Conservation (phyloP, 805 yeast genomes). For the Starmerella roubikii region DNA sequence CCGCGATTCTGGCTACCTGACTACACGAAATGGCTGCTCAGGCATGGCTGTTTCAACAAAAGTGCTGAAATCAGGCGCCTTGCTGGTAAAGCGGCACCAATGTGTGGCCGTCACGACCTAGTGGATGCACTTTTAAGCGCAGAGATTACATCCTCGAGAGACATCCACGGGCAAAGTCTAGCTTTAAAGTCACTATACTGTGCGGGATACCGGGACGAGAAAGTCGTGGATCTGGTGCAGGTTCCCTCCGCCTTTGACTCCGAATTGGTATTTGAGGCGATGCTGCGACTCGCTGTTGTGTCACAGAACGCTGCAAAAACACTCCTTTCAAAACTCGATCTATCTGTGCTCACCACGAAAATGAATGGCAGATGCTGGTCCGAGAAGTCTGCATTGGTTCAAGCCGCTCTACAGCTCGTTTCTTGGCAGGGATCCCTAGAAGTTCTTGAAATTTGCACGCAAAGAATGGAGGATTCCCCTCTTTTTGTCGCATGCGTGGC, state of each 20-base stretch:
- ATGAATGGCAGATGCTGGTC: background rate
- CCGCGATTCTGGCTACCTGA: conserved; percentile 15
- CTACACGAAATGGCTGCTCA: background rate
- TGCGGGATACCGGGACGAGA: background rate
- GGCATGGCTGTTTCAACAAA: conserved; percentile 24
- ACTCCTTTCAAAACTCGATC: background rate
- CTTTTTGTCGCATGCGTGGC: conserved; percentile 15
- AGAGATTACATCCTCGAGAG: background rate
- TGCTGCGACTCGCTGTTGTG: background rate
- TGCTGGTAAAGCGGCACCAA: conserved; percentile 30
- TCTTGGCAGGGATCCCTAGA: background rate
- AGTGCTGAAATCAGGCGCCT: conserved; percentile 34
- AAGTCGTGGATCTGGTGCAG: background rate
- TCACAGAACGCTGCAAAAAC: background rate
- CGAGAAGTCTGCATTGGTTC: background rate
- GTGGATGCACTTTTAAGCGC: background rate
- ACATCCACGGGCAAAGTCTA: conserved; percentile 10
- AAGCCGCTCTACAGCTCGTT: background rate
- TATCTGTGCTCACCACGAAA: background rate
- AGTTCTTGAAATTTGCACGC: conserved; percentile 2
- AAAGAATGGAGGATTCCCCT: conserved; percentile 4
- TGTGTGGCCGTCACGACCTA: background rate
- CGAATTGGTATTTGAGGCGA: conserved; percentile 7
- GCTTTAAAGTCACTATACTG: conserved; percentile 7
- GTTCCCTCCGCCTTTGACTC: conserved; percentile 3